These are phyloP conservation scores for Veloporphyrellus conicus DNA, from an alignment of 1,284 basidiomycete species.

Conservation along the genomic window DNA sequence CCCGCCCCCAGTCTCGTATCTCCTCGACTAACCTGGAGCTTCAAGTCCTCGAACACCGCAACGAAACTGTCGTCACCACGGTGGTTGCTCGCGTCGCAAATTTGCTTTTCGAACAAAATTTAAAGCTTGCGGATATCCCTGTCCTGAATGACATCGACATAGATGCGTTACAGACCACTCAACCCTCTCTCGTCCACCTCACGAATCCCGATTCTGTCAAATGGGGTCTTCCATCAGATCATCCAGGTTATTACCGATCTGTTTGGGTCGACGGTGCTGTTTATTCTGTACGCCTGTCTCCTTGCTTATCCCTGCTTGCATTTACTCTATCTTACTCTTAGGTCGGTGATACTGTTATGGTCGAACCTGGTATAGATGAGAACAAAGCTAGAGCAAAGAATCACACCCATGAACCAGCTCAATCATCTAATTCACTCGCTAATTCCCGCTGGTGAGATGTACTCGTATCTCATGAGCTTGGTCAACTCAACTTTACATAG, in stretches of 20 bases:
- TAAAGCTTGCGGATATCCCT: constrained; percentile 37
- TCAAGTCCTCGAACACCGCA: constrained; percentile 39
- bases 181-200: constrained; percentile 37
- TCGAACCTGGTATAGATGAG: constrained; percentile 48
- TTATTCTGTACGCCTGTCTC: constrained; percentile 44
- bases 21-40: constrained; percentile 29
- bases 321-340: constrained; percentile 25
- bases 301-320: neutral
- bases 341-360: constrained; percentile 60
- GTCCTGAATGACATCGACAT: constrained; percentile 26
- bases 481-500: constrained; percentile 31
- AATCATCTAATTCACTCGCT: constrained; percentile 44
- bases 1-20: constrained; percentile 11
- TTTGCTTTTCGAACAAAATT: constrained; percentile 44
- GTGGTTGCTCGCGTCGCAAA: constrained; percentile 44
- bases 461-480: neutral
- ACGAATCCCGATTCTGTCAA: constrained; percentile 44
- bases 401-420: constrained; percentile 34
- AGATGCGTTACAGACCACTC: constrained; percentile 22
- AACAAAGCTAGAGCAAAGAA: constrained; percentile 37
- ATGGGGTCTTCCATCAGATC: constrained; percentile 42
- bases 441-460: constrained; percentile 50
- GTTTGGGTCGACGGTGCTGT: constrained; percentile 51
- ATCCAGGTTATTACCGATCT: constrained; percentile 38
- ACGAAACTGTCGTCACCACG: constrained; percentile 48